Base-by-base conservation (phyloP, 495 filamentous ascomycete species). In the Arthonia radiata region DNA sequence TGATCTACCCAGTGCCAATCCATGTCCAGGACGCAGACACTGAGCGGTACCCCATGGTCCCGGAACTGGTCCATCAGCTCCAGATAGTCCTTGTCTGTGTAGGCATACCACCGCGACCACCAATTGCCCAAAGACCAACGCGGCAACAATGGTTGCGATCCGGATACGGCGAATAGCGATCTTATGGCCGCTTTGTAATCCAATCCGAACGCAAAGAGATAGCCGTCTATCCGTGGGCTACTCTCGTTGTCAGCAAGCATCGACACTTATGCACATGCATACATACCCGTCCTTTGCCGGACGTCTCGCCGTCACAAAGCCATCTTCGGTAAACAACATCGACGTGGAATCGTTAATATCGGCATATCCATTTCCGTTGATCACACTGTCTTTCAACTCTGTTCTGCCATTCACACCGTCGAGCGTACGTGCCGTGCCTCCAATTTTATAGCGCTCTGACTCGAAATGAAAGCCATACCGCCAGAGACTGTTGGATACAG, bases 21-120 rank as follows among this genome's bases (percentile, higher is more conserved):
- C 61, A 69, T 67, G 34, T 69, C 64, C 5, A 69, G 29, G 0
- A 67, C 59, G 7, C 47, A 58, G 4, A 64, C 63, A 13, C 40
- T 53, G 17, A 69, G 36, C 0, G 64, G 64, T n/a, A 67, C 54
- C 0, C 41, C 38, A 13, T 56, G 41, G 9, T 35, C 21, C 17
- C 38, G 30, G 31, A 67, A 65, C 13, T 42, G 39, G 32, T 59
- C 50, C 49, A 67, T 52, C 13, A 69, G 40, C 3, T 39, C 37
- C 3, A 64, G 24, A 37, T 64, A 67, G 34, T 67, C 61, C 10
- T 49, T 33, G 4, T 40, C 44, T 1, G 37, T 37, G 35, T 64
- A 69, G 1, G 46, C 47, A 36, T 67, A 52, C 37, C 67, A 69
- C 7, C 64, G 48, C 15, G 56, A 61, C 61, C 61, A 69, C 64